Percentiles rank a stretch among this genome's conserved stretches.
These are phyloP conservation scores for Streptanthus diversifolius DNA, from an alignment of 345 rosid species.

Conservation along the genomic window DNA sequence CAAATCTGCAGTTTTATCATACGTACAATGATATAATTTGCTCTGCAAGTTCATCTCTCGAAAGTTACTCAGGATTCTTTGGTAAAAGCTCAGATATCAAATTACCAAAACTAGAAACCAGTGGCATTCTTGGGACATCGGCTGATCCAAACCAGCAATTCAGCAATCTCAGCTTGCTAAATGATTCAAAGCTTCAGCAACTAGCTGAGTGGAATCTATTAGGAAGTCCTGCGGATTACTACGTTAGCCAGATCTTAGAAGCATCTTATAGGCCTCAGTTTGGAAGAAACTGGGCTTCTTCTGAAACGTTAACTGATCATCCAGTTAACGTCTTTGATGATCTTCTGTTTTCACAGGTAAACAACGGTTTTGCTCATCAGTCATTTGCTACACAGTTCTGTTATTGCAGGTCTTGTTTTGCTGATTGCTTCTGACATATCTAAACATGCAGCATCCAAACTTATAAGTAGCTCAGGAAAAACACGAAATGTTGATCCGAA, in stretches of 20 bases:
- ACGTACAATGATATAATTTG: constrained; percentile 56
- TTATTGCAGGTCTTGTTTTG: constrained; percentile 4
- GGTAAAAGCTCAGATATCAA: constrained; percentile 52
- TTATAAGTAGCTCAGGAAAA: constrained; percentile 16
- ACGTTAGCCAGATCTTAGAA: constrained; percentile 53
- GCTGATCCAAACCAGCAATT: constrained; percentile 31
- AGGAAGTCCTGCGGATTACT: constrained; percentile 51
- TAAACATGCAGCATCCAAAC: constrained; percentile 36
- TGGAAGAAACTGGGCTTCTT: constrained; percentile 48
- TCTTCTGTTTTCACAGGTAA: constrained; percentile 47
- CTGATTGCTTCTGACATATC: background rate
- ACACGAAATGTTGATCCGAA: background rate
- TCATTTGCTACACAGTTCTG: background rate
- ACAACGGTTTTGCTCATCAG: constrained; percentile 9
- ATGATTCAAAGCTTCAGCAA: constrained; percentile 49
- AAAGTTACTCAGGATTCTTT: constrained; percentile 55
- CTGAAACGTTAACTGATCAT: constrained; percentile 49
- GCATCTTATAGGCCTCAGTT: constrained; percentile 43
- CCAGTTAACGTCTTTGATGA: constrained; percentile 50
- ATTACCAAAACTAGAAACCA: constrained; percentile 45
- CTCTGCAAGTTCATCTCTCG: constrained; percentile 56
- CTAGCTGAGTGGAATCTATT: constrained; percentile 51
- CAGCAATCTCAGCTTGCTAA: constrained; percentile 46
- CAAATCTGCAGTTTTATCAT: constrained; percentile 38
- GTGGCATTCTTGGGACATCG: constrained; percentile 39